Percentiles rank a stretch among this genome's conserved stretches.
Conservation (phyloP, 1,139 yeast genomes). For the Yamadazyma dushanensis region DNA sequence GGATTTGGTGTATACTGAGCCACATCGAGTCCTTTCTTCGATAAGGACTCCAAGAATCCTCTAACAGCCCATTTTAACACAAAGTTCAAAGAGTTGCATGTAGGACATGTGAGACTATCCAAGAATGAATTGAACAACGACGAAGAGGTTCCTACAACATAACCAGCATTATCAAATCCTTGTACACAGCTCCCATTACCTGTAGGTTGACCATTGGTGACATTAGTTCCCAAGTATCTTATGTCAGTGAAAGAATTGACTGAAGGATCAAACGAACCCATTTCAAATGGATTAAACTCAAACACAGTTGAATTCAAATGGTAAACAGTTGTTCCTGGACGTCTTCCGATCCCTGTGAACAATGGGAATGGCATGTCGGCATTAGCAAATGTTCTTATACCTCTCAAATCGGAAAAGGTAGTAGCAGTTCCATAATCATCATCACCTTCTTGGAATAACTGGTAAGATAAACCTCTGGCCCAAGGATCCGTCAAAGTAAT, state of each 20-base stretch:
- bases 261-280: constrained; percentile 45
- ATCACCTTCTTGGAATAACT: constrained; percentile 30
- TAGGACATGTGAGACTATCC: constrained; percentile 52
- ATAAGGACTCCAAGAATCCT: constrained; percentile 44
- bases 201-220: constrained; percentile 29
- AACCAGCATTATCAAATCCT: constrained; percentile 80
- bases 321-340: constrained; percentile 34
- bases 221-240: constrained; percentile 36
- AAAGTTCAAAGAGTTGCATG: constrained; percentile 42
- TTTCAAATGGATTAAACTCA: constrained; percentile 44
- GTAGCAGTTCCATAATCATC: constrained; percentile 26
- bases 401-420: constrained; percentile 35
- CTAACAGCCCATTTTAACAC: constrained; percentile 48
- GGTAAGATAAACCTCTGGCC: constrained; percentile 43
- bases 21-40: constrained; percentile 37
- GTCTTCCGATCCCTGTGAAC: constrained; percentile 36
- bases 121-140: constrained; percentile 73
- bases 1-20: constrained; percentile 53
- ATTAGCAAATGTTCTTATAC: constrained; percentile 25
- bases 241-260: constrained; percentile 39
- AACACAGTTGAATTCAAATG: constrained; percentile 37
- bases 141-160: constrained; percentile 75
- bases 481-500: constrained; percentile 35
- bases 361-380: constrained; percentile 46
- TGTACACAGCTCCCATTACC: constrained; percentile 45